Evolutionary conservation across 1,284 basidiomycete species (phyloP).

Genomic region (Heterobasidion parviporum): DNA sequence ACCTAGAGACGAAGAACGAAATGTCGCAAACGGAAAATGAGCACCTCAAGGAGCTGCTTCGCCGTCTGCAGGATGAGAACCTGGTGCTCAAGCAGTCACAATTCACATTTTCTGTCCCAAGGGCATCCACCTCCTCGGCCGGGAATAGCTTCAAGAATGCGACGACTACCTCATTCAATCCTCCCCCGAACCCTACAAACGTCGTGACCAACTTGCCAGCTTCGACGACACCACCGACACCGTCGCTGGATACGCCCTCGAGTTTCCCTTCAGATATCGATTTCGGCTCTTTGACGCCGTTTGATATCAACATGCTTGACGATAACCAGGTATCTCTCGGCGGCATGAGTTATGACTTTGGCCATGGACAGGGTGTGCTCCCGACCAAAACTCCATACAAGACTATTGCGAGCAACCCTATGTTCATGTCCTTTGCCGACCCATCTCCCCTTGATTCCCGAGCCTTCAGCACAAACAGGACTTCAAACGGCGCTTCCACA

Average conservation of each 20-base stretch:
- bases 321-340: slow-evolving; percentile 35
- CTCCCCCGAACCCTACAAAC: slow-evolving; percentile 7
- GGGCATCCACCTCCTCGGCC: slow-evolving; percentile 18
- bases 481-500: slow-evolving; percentile 5
- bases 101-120: slow-evolving; percentile 70
- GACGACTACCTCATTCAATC: slow-evolving; percentile 12
- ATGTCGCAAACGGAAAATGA: slow-evolving; percentile 61
- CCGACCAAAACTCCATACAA: slow-evolving; percentile 40
- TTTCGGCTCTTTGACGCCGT: slow-evolving; percentile 54
- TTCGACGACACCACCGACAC: slow-evolving; percentile 6
- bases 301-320: slow-evolving; percentile 58
- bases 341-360: slow-evolving; percentile 57
- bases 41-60: slow-evolving; percentile 69
- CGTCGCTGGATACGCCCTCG: slow-evolving; percentile 12
- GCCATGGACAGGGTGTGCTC: slow-evolving; percentile 31
- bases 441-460: slow-evolving; percentile 24
- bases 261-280: slow-evolving; percentile 37
- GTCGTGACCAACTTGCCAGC: not conserved
- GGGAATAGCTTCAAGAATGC: slow-evolving; percentile 10
- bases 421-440: slow-evolving; percentile 74
- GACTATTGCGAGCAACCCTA: slow-evolving; percentile 70
- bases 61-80: slow-evolving; percentile 74
- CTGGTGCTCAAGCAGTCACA: slow-evolving; percentile 60
- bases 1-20: slow-evolving; percentile 69
- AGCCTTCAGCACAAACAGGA: slow-evolving; percentile 13